Conservation (phyloP, 345 rosid species). For the Toxicodendron radicans region DNA sequence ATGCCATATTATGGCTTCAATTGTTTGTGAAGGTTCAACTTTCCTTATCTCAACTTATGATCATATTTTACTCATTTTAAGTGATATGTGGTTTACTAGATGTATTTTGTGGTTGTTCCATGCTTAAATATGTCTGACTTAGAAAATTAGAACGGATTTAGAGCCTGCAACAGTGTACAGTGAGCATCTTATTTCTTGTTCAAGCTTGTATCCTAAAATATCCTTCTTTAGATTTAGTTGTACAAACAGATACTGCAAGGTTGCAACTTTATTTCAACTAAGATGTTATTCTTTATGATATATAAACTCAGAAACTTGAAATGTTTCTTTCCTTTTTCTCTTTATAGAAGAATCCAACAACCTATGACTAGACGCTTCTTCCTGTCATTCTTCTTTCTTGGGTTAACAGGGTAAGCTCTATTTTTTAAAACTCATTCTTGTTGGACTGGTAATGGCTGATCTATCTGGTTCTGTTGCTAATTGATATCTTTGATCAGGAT, state of each 20-base stretch:
- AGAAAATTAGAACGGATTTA: neutral
- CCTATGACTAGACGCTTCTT: conserved; percentile 72
- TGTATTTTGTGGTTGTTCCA: too few species aligned
- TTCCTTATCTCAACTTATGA: conserved; percentile 3
- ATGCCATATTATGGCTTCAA: neutral
- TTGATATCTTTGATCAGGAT: conserved; percentile 52
- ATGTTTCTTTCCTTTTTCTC: conserved; percentile 22
- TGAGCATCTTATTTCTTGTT: neutral
- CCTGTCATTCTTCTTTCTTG: conserved; percentile 80
- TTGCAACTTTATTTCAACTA: neutral
- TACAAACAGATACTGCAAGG: neutral
- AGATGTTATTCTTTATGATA: too few species aligned
- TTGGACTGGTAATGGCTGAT: conserved; percentile 15
- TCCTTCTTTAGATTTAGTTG: conserved; percentile 3
- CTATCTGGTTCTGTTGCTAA: conserved; percentile 17
- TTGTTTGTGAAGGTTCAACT: neutral
- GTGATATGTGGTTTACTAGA: too few species aligned
- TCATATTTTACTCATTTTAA: neutral
- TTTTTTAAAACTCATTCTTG: conserved; percentile 11
- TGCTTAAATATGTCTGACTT: too few species aligned
- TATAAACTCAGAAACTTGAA: neutral
- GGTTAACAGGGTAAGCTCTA: conserved; percentile 74
- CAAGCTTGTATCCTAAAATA: neutral
- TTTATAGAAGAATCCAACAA: conserved; percentile 66
- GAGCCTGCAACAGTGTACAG: neutral